A percentile compares a stretch with the other conserved stretches of the same genome.
Evolutionary conservation across 2,329 filamentous ascomycete genomes (phyloP).

Genomic region (Sphaerulina vaccinii): DNA sequence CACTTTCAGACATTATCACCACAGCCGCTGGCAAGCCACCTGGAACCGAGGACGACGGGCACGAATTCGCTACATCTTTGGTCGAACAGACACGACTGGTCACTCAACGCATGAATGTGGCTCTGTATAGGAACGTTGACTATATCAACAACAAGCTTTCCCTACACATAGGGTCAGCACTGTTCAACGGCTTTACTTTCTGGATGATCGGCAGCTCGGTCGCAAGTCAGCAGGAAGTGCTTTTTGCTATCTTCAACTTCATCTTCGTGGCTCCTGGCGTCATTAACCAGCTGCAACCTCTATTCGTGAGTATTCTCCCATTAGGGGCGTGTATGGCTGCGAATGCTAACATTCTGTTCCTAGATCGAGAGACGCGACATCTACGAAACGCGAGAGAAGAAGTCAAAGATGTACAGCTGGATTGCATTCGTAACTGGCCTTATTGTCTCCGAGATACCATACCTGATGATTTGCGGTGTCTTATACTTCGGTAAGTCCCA

Average conservation of each 20-base stretch:
- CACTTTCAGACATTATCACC: conserved; percentile 40
- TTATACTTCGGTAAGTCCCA: too few relatives aligned
- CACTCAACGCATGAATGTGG: conserved; percentile 52
- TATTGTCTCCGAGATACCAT: conserved; percentile 69
- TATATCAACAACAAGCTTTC: conserved; percentile 65
- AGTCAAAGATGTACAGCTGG: conserved; percentile 73
- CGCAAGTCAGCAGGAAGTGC: conserved; percentile 39
- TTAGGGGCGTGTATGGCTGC: too few relatives aligned
- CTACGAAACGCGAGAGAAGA: conserved; percentile 60
- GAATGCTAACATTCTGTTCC: too few relatives aligned
- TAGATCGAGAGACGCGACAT: conserved; percentile 58
- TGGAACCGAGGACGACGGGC: conserved; percentile 42
- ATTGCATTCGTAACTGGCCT: conserved; percentile 68
- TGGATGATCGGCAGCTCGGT: conserved; percentile 42
- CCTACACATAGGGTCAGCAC: conserved; percentile 52
- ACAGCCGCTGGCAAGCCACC: conserved; percentile 39
- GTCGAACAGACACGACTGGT: conserved; percentile 44
- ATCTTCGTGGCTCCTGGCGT: conserved; percentile 44
- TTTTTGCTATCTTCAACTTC: conserved; percentile 39
- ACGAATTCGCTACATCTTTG: conserved; percentile 47
- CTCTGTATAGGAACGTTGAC: conserved; percentile 64
- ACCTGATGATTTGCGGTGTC: conserved; percentile 61
- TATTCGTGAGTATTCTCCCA: too few relatives aligned
- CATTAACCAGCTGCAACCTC: conserved; percentile 59
- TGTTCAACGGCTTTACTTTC: conserved; percentile 53